These are phyloP conservation scores for Leccinum griseonigrum DNA, from an alignment of 1,284 basidiomycete genomes.

Conservation along the genomic window DNA sequence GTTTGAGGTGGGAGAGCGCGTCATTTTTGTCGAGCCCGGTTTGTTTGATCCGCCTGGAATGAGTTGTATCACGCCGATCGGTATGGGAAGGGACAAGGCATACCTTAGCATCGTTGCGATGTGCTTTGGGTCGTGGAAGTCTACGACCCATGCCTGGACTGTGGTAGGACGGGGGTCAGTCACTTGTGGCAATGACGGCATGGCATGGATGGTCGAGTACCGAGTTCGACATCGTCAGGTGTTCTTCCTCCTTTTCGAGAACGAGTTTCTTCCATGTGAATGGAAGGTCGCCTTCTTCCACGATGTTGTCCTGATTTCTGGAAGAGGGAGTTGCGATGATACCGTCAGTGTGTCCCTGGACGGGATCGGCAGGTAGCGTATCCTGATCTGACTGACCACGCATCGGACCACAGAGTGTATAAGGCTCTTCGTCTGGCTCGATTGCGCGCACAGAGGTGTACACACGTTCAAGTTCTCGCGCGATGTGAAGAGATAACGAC, in stretches of 20 bases:
- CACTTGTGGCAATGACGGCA: neutral
- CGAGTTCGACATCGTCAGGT: conserved; percentile 53
- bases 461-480: no score
- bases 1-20: conserved; percentile 75
- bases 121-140: conserved; percentile 67
- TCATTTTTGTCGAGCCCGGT: conserved; percentile 52
- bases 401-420: conserved; percentile 52
- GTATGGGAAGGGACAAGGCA: neutral
- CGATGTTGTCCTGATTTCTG: conserved; percentile 35
- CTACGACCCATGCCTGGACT: conserved; percentile 79
- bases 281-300: conserved; percentile 58
- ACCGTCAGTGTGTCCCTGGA: conserved; percentile 14
- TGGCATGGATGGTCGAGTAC: conserved; percentile 25
- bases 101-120: conserved; percentile 69
- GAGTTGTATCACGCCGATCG: conserved; percentile 1
- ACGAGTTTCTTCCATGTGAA: conserved; percentile 58
- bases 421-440: conserved; percentile 67
- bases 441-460: conserved; percentile 38
- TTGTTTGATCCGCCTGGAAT: conserved; percentile 61
- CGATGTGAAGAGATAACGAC: conserved; percentile 42
- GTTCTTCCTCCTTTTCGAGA: conserved; percentile 57
- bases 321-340: conserved; percentile 26
- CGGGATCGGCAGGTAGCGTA: conserved; percentile 31
- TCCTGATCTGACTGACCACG: conserved; percentile 17
- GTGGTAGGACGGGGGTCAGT: conserved; percentile 7